Percentiles rank a stretch among this genome's conserved stretches.
Evolutionary conservation across 225 moss, liverwort and hornwort genomes (phyloP).

Genomic region (Ulota crispa): DNA sequence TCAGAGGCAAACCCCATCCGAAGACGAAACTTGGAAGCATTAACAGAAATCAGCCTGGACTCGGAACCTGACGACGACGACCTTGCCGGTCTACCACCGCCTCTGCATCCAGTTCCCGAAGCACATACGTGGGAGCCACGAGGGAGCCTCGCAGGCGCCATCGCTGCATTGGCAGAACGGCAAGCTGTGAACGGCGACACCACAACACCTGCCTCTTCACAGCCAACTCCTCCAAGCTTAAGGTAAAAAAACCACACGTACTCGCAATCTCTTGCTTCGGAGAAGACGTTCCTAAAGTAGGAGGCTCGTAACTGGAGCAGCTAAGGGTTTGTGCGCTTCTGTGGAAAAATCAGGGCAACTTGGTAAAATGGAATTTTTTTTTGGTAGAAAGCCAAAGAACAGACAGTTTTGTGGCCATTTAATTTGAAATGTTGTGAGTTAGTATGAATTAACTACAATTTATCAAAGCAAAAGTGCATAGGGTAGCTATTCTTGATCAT

Average conservation of each 20-base stretch:
- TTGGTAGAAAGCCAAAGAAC: too few relatives aligned
- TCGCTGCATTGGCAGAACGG: conserved; percentile 56
- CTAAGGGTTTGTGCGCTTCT: too few relatives aligned
- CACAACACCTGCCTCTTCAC: conserved; percentile 14
- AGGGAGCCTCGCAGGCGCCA: conserved; percentile 52
- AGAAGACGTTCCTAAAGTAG: too few relatives aligned
- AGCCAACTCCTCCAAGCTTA: conserved; percentile 4
- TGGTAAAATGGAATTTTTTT: too few relatives aligned
- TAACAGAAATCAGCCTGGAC: conserved; percentile 28
- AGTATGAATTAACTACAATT: too few relatives aligned
- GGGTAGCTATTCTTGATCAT: too few relatives aligned
- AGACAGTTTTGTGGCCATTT: too few relatives aligned
- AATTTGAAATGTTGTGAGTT: too few relatives aligned
- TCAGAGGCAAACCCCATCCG: conserved; percentile 18
- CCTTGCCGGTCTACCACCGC: background rate
- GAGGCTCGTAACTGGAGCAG: too few relatives aligned
- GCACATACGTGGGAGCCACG: conserved; percentile 15
- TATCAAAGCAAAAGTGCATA: too few relatives aligned
- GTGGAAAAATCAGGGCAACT: too few relatives aligned
- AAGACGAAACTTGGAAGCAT: conserved; percentile 9
- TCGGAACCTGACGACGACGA: conserved; percentile 26
- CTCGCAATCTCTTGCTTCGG: too few relatives aligned
- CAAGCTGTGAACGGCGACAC: conserved; percentile 28
- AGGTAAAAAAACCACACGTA: background rate
- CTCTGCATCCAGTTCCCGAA: conserved; percentile 26